Evolutionary conservation across 2,329 filamentous ascomycete species (phyloP).

Genomic region (Botrytis sinoallii): DNA sequence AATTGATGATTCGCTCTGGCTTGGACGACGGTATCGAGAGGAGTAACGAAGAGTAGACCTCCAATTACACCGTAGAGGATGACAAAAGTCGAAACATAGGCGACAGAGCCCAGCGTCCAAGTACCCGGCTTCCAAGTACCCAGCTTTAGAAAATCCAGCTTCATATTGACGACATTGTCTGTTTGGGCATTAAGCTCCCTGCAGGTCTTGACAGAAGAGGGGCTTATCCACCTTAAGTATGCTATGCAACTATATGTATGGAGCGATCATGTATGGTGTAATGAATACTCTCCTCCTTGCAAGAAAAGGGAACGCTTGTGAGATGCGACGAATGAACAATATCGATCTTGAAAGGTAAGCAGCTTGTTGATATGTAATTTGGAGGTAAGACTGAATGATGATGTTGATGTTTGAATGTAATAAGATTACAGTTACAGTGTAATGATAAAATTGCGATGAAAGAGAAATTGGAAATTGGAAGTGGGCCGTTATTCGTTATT

Average conservation of each 20-base stretch:
- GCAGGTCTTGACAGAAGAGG: conserved; percentile 9
- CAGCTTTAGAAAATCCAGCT: not conserved
- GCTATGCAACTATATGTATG: not conserved
- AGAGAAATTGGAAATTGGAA: not conserved
- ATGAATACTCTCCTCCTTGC: not conserved
- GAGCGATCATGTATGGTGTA: not conserved
- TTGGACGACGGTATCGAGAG: conserved; percentile 77
- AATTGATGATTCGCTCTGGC: conserved; percentile 63
- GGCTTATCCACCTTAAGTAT: conserved; percentile 8
- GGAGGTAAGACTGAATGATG: not conserved
- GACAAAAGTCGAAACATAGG: conserved; percentile 1
- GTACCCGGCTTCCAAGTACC: conserved; percentile 12
- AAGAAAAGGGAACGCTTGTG: not conserved
- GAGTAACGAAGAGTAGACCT: conserved; percentile 73
- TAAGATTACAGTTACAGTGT: not conserved
- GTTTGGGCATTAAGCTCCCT: conserved; percentile 17
- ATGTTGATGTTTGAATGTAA: not conserved
- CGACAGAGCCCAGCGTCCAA: conserved; percentile 4
- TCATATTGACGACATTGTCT: conserved; percentile 18
- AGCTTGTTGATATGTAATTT: not conserved
- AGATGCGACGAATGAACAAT: not conserved
- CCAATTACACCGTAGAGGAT: conserved; percentile 57
- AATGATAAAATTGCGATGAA: conserved; percentile 10
- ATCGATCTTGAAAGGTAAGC: not conserved
- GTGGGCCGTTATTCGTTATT: not conserved